Evolutionary conservation across 345 rosid genomes (phyloP), one percentile per base, ranked within the genome.

Genomic region (Cardamine chenopodiifolia): DNA sequence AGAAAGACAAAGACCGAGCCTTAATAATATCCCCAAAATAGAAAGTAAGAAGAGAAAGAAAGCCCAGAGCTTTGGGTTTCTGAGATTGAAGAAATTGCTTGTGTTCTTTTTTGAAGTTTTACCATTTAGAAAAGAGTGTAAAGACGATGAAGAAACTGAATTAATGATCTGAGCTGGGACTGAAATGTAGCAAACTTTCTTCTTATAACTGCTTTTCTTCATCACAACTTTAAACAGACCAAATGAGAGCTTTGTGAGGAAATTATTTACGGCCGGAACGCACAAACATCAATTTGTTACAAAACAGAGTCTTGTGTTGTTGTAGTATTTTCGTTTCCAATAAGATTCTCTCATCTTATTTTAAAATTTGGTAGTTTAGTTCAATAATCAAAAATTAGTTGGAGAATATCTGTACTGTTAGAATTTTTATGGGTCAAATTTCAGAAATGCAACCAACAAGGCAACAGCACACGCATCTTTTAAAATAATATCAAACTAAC

Each of bases 131-230:
- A 89, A 87, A 20, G 85, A 75, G 26, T 85, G 86, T 53, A 85
- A 78, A 17, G 92, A 85, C 55, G 88, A 84, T 60, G 92, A 90
- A 18, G 94, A 84, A 19, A 84, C 59, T 18, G 86, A 78, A 54
- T 71, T 82, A 29, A 85, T 86, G 58, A 86, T 81, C 73, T 81
- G 89, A 67, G 89, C 80, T 19, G 89, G 88, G 26, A 89, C 89
- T 4, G 86, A 78, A 49, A 88, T 86, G 85, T 81, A 88, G 28
- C 78, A 74, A 44, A 78, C 29, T 68, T 80, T 85, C 75, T 80
- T 86, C 82, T 66, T 82, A 19, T 71, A 12, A 40, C 57, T 71
- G 20, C 15, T 47, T 17, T 60, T 66, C 53, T 63, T 76, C 93
- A 86, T 86, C 68, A 17, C 25, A 66, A 28, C 3, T 17, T 68